phyloP scores from a whole-genome alignment of 257 asterid genomes.

The Nicotiana benthamiana region DNA sequence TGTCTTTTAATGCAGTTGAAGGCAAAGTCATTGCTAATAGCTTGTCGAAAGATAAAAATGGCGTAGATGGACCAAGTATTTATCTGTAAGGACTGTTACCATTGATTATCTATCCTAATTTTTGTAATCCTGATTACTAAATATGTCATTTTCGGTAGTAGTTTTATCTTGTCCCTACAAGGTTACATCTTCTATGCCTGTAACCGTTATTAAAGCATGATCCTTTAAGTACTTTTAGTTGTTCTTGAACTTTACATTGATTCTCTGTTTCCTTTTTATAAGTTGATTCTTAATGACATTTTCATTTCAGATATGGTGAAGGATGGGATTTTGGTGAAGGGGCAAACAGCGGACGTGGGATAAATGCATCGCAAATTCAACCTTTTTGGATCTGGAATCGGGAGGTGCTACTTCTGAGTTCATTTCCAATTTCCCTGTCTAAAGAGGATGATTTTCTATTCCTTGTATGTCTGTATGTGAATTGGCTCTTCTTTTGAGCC shows the following conservation, averaged over 20 bases:
- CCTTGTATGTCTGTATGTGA: neutral
- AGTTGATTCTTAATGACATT: neutral
- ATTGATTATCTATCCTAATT: neutral
- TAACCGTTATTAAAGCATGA: neutral
- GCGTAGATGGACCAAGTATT: slow-evolving; percentile 78
- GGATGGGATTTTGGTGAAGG: slow-evolving; percentile 99
- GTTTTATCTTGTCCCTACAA: neutral
- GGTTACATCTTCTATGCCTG: neutral
- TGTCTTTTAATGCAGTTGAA: slow-evolving; percentile 52
- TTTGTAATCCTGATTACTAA: neutral
- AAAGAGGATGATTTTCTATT: neutral
- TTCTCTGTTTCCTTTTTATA: neutral
- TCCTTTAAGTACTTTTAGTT: neutral
- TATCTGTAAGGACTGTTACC: slow-evolving; percentile 49
- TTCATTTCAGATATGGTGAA: slow-evolving; percentile 77
- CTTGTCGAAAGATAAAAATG: slow-evolving; percentile 48
- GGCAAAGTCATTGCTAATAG: slow-evolving; percentile 61
- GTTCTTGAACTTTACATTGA: neutral
- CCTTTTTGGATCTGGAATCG: slow-evolving; percentile 75
- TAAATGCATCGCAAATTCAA: slow-evolving; percentile 89
- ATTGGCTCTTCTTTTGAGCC: neutral
- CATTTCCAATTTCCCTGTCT: neutral
- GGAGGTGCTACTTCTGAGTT: slow-evolving; percentile 51
- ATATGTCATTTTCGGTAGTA: neutral
- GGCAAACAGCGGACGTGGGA: slow-evolving; percentile 78